Conservation (phyloP, 495 filamentous ascomycete species). For the Aspergillus panamensis region DNA sequence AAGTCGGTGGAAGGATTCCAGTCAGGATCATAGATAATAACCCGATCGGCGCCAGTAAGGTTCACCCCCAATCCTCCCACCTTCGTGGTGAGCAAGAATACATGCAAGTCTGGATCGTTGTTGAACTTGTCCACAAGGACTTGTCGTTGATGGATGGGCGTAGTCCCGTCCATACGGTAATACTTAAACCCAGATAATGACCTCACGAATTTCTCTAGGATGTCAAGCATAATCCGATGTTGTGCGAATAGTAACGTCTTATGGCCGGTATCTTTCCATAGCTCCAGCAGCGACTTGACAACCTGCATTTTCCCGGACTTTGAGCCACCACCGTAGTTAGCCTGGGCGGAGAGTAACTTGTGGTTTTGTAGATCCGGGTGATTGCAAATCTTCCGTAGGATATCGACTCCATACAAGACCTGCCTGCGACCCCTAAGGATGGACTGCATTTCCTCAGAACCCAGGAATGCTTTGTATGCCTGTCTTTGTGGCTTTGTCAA, state of each 20-base stretch:
- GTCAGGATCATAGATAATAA: slow-evolving; percentile 96
- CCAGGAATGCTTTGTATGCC: slow-evolving; percentile 75
- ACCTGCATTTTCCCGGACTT: slow-evolving; percentile 97
- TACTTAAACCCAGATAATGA: slow-evolving; percentile 67
- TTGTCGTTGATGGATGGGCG: slow-evolving; percentile 78
- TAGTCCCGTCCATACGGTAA: slow-evolving; percentile 89
- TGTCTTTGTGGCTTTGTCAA: slow-evolving; percentile 72
- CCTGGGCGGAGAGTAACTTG: slow-evolving; percentile 51
- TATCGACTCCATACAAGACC: slow-evolving; percentile 82
- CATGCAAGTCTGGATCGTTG: slow-evolving; percentile 66
- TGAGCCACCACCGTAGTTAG: slow-evolving; percentile 63
- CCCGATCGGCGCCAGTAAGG: slow-evolving; percentile 87
- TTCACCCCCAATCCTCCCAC: slow-evolving; percentile 94
- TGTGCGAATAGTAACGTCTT: slow-evolving; percentile 91
- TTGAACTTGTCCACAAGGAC: slow-evolving; percentile 89
- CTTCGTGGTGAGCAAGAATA: slow-evolving; percentile 91
- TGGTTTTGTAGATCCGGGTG: slow-evolving; percentile 85
- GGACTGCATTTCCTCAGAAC: slow-evolving; percentile 72
- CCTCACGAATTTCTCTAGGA: slow-evolving; percentile 75
- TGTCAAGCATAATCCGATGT: slow-evolving; percentile 88
- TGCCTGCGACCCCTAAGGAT: slow-evolving; percentile 73
- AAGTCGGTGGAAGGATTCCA: slow-evolving; percentile 96
- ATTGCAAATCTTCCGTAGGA: slow-evolving; percentile 94
- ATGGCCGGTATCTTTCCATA: slow-evolving; percentile 84
- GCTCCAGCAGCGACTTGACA: slow-evolving; percentile 72